These are phyloP conservation scores for Quercus parvula DNA, from an alignment of 306 rosid species.

Conservation along the genomic window DNA sequence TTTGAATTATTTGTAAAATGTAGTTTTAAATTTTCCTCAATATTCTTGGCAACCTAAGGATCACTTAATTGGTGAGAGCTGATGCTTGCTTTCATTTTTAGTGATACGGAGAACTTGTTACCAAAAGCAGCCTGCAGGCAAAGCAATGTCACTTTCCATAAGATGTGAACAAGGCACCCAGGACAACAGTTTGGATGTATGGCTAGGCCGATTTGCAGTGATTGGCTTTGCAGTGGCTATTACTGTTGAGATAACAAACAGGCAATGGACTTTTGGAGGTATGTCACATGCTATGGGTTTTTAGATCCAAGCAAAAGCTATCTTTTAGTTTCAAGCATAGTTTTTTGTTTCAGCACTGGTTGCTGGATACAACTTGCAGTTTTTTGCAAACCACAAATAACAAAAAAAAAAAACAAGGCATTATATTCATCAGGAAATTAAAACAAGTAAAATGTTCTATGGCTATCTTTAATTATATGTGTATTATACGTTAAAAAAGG, in stretches of 20 bases:
- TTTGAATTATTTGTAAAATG: neutral
- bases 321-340: conserved; percentile 13
- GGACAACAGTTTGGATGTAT: conserved; percentile 66
- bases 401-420: neutral
- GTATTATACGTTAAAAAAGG: neutral
- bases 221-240: conserved; percentile 79
- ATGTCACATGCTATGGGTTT: conserved; percentile 5
- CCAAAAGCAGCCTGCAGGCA: conserved; percentile 37
- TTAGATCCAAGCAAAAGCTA: neutral
- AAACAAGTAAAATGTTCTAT: neutral
- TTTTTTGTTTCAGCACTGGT: conserved; percentile 11
- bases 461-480: neutral
- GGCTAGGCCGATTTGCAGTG: conserved; percentile 92
- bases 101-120: conserved; percentile 42
- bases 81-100: conserved; percentile 23
- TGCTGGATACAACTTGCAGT: neutral
- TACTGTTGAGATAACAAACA: conserved; percentile 65
- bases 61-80: neutral
- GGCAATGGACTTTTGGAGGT: conserved; percentile 97
- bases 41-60: neutral
- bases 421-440: neutral
- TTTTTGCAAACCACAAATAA: neutral
- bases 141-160: conserved; percentile 52
- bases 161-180: conserved; percentile 71
- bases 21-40: neutral